phyloP scores from a whole-genome alignment of 1,284 basidiomycete genomes.

The Fomitopsis schrenkii region DNA sequence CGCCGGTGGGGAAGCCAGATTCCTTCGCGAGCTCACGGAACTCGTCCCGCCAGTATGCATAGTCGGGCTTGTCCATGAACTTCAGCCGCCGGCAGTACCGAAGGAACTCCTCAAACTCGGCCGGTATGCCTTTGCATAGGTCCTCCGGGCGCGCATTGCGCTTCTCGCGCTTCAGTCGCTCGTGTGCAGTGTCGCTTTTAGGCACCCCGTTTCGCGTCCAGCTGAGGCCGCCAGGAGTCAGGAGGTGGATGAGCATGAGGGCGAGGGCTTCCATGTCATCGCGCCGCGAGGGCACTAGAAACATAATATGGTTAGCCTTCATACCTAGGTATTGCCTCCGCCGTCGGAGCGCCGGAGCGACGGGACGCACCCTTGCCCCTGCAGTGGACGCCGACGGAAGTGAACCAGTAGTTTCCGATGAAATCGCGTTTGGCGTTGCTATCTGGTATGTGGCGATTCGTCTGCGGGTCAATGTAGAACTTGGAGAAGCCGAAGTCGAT shows the following conservation, averaged over 20 bases:
- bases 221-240: constrained; percentile 67
- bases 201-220: constrained; percentile 78
- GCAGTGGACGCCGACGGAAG: constrained; percentile 71
- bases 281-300: constrained; percentile 63
- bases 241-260: constrained; percentile 72
- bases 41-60: constrained; percentile 53
- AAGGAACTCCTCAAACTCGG: constrained; percentile 71
- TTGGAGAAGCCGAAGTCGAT: constrained; percentile 83
- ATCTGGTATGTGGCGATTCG: constrained; percentile 63
- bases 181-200: constrained; percentile 58
- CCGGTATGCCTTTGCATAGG: constrained; percentile 64
- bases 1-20: constrained; percentile 50
- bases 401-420: constrained; percentile 79
- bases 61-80: constrained; percentile 66
- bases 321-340: constrained; percentile 4
- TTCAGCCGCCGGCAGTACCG: constrained; percentile 62
- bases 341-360: constrained; percentile 4
- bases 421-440: constrained; percentile 65
- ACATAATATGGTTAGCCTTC: constrained; percentile 8
- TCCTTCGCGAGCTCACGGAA: constrained; percentile 58
- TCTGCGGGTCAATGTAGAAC: constrained; percentile 60
- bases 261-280: constrained; percentile 74
- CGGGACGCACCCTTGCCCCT: constrained; percentile 54
- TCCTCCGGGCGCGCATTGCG: constrained; percentile 53
- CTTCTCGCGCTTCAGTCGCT: constrained; percentile 59